phyloP scores from a whole-genome alignment of 352 stramenopile species.

The Phytophthora cactorum region DNA sequence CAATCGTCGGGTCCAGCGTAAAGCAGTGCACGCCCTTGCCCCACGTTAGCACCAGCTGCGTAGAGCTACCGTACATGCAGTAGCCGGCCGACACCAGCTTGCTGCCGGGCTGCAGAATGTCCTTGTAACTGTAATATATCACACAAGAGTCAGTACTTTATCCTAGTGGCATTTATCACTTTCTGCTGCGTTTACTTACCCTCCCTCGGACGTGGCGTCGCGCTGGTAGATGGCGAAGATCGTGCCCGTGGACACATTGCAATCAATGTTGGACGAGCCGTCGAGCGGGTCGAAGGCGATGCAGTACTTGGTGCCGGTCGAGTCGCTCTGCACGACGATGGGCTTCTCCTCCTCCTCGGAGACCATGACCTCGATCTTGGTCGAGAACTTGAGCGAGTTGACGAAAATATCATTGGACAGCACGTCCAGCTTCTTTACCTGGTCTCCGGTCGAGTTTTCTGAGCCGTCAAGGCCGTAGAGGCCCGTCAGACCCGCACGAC shows the following conservation, averaged over 20 bases:
- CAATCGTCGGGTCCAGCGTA: constrained; percentile 98
- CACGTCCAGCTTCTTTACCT: constrained; percentile 99
- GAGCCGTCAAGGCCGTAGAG: constrained; percentile 97
- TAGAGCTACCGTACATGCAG: constrained; percentile 98
- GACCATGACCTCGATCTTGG: constrained; percentile 97
- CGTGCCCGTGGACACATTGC: constrained; percentile 98
- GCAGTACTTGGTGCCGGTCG: constrained; percentile 90
- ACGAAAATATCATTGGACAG: constrained; percentile 99
- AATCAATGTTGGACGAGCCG: constrained; percentile 99
- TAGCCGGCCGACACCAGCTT: constrained; percentile 97
- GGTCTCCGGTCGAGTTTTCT: constrained; percentile 97
- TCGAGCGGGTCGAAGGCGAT: constrained; percentile 99
- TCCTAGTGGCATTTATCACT: not conserved
- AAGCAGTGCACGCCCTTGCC: constrained; percentile 96
- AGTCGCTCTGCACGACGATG: constrained; percentile 91
- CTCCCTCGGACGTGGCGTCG: constrained; percentile 50
- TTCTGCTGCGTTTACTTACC: constrained; percentile 27
- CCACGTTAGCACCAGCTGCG: constrained; percentile 97
- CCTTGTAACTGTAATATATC: constrained; percentile 62
- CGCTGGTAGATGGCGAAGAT: constrained; percentile 99
- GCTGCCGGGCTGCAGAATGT: constrained; percentile 94
- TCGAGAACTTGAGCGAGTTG: constrained; percentile 96
- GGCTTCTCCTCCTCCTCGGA: constrained; percentile 98
- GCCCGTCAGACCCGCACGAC: constrained; percentile 92
- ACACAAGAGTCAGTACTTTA: constrained; percentile 13